Percentiles rank a stretch among this genome's conserved stretches.
phyloP scores from a whole-genome alignment of 768 basidiomycete species.

The Suillus fuscotomentosus region DNA sequence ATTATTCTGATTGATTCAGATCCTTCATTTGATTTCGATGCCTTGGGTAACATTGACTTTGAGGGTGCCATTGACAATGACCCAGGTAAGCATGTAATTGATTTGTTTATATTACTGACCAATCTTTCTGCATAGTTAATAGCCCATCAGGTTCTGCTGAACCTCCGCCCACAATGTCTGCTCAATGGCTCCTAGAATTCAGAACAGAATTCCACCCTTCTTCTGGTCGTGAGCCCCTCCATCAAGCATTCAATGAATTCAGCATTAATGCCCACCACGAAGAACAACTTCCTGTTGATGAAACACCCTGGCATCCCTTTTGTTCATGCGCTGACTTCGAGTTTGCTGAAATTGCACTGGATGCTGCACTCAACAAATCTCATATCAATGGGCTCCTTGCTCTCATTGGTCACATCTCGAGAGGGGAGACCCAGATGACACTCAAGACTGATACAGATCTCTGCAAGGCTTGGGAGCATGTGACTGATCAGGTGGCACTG shows the following conservation, averaged over 20 bases:
- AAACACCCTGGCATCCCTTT: constrained; percentile 10
- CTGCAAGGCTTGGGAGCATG: constrained; percentile 2
- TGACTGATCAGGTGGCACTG: background rate
- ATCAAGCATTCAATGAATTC: constrained; percentile 19
- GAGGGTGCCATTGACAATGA: background rate
- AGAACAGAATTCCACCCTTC: constrained; percentile 25
- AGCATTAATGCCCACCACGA: background rate
- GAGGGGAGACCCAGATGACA: constrained; percentile 20
- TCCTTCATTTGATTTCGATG: background rate
- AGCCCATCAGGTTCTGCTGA: background rate
- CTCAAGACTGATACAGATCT: constrained; percentile 5
- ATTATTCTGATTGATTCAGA: background rate
- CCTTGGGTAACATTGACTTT: background rate
- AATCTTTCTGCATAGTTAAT: background rate
- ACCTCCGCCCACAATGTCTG: background rate
- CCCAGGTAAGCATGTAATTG: background rate
- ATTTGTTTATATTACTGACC: background rate
- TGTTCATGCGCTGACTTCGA: constrained; percentile 5
- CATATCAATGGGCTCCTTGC: constrained; percentile 3
- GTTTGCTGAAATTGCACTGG: constrained; percentile 9
- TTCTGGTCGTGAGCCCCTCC: constrained; percentile 7
- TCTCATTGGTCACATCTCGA: constrained; percentile 1
- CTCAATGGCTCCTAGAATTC: constrained; percentile 8
- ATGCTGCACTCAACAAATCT: constrained; percentile 10
- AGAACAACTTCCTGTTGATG: background rate